phyloP scores from a whole-genome alignment of 2,329 filamentous ascomycete species.

The Beauveria asiatica region DNA sequence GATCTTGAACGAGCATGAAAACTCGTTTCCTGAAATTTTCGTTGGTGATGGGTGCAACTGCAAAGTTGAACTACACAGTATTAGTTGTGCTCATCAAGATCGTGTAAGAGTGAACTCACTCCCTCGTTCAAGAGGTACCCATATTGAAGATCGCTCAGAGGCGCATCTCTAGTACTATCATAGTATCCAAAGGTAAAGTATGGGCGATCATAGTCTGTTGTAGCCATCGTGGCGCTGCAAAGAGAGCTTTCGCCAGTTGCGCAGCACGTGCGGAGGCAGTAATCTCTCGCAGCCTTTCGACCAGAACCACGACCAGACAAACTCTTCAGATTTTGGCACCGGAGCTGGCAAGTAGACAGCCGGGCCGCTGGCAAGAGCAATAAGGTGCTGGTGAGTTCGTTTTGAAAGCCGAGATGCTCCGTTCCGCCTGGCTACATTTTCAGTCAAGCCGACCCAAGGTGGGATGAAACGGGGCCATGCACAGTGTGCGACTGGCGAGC shows the following conservation, averaged over 20 bases:
- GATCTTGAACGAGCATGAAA: slow-evolving; percentile 48
- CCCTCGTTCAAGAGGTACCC: slow-evolving; percentile 59
- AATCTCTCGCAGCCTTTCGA: background rate
- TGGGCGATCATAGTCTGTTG: slow-evolving; percentile 23
- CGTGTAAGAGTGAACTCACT: slow-evolving; percentile 38
- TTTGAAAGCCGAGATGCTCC: background rate
- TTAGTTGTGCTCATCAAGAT: slow-evolving; percentile 13
- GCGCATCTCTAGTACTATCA: slow-evolving; percentile 52
- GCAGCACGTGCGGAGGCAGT: background rate
- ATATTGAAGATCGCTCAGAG: slow-evolving; percentile 56
- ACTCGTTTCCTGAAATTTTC: slow-evolving; percentile 62
- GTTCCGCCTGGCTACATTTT: background rate
- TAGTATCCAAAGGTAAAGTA: slow-evolving; percentile 69
- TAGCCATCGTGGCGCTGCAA: background rate
- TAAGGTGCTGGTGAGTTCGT: background rate
- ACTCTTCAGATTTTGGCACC: background rate
- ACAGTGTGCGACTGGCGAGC: slow-evolving; percentile 5
- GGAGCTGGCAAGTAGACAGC: background rate
- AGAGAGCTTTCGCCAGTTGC: slow-evolving; percentile 14
- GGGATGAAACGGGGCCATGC: slow-evolving; percentile 8
- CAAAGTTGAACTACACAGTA: slow-evolving; percentile 61
- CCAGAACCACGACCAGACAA: background rate
- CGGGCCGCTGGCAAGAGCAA: background rate
- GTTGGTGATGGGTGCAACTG: slow-evolving; percentile 72
- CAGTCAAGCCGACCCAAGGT: background rate